A percentile compares a stretch with the other conserved stretches of the same genome.
These are phyloP conservation scores for Eutrema heterophyllum DNA, from an alignment of 345 rosid species.

Conservation along the genomic window DNA sequence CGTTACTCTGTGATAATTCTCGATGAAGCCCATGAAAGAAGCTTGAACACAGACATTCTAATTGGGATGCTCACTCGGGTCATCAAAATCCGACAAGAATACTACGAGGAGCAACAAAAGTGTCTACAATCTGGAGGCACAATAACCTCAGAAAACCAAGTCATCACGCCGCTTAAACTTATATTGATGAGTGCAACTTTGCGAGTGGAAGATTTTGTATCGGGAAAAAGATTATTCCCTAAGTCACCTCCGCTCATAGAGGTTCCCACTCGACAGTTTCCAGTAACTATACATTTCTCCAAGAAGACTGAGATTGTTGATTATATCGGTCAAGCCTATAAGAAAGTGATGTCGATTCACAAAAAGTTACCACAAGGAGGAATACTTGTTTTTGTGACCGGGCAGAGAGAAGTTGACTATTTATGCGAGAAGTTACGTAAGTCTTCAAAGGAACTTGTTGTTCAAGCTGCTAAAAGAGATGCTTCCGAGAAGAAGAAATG, in stretches of 20 bases:
- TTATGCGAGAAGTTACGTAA: conserved; percentile 59
- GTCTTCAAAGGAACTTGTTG: conserved; percentile 50
- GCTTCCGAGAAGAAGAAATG: conserved; percentile 16
- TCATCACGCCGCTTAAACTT: conserved; percentile 62
- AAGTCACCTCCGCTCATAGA: conserved; percentile 62
- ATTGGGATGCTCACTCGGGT: conserved; percentile 88
- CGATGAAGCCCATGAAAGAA: conserved; percentile 96
- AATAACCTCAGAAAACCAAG: conserved; percentile 41
- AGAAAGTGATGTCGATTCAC: conserved; percentile 83
- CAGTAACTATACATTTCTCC: conserved; percentile 72
- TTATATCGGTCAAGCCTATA: conserved; percentile 83
- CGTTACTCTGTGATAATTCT: conserved; percentile 81
- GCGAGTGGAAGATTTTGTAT: conserved; percentile 73
- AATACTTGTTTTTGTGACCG: conserved; percentile 86
- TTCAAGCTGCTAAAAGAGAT: conserved; percentile 26
- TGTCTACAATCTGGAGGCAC: conserved; percentile 48
- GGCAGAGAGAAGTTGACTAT: conserved; percentile 90
- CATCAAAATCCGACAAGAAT: conserved; percentile 58
- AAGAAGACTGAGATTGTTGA: conserved; percentile 81
- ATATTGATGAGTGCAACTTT: conserved; percentile 94
- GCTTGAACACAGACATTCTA: conserved; percentile 91
- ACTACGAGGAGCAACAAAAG: conserved; percentile 56
- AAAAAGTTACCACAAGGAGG: conserved; percentile 86
- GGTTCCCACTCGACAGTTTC: conserved; percentile 81
- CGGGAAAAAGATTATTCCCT: conserved; percentile 60